phyloP scores from a whole-genome alignment of 2,329 filamentous ascomycete species.

The Anisogramma anomala region DNA sequence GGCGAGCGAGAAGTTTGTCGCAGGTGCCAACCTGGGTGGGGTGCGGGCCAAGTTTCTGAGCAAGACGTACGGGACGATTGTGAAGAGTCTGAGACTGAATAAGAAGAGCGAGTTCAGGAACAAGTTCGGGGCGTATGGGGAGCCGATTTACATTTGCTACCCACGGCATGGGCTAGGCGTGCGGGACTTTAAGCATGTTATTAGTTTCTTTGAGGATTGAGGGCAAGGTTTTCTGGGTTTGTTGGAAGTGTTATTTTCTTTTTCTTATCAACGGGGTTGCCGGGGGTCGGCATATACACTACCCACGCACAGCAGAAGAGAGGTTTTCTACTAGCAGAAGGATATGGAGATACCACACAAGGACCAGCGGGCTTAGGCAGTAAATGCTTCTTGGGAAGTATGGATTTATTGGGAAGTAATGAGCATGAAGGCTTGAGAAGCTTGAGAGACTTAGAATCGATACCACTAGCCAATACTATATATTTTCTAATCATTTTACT shows the following conservation, averaged over 20 bases:
- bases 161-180: slow-evolving; percentile 75
- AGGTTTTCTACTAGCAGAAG: too few relatives aligned
- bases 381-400: not conserved
- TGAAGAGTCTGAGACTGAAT: slow-evolving; percentile 69
- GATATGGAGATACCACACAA: not conserved
- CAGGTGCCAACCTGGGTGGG: slow-evolving; percentile 72
- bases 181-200: slow-evolving; percentile 69
- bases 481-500: too few relatives aligned
- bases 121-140: slow-evolving; percentile 77
- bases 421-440: not conserved
- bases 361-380: not conserved
- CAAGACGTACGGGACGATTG: slow-evolving; percentile 71
- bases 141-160: slow-evolving; percentile 82
- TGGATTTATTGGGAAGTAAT: not conserved
- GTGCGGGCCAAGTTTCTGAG: slow-evolving; percentile 70
- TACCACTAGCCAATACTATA: too few relatives aligned
- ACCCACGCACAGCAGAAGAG: too few relatives aligned
- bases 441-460: too few relatives aligned
- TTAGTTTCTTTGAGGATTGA: slow-evolving; percentile 74
- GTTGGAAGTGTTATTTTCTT: not conserved
- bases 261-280: too few relatives aligned
- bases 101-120: slow-evolving; percentile 82
- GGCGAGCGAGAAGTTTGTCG: slow-evolving; percentile 59
- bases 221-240: not conserved
- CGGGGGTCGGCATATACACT: too few relatives aligned